Percentiles rank a stretch among this genome's conserved stretches.
phyloP scores from a whole-genome alignment of 2,329 filamentous ascomycete genomes.

The Malbranchea zuffiana region DNA sequence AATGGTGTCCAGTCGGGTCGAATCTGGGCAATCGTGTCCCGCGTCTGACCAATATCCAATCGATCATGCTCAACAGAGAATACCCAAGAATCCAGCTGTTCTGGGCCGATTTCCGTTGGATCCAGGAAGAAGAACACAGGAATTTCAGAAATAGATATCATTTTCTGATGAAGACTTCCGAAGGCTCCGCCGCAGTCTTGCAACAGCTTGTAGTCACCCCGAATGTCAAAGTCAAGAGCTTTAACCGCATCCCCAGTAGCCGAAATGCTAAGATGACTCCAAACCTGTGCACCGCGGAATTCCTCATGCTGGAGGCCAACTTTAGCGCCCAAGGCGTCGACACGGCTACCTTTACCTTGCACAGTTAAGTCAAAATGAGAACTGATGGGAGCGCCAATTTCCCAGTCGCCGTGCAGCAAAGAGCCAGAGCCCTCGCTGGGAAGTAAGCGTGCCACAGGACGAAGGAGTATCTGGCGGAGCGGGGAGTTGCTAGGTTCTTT shows the following conservation, averaged over 20 bases:
- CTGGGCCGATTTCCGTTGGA: conserved; percentile 39
- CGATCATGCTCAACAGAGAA: conserved; percentile 43
- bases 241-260: conserved; percentile 21
- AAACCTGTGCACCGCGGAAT: conserved; percentile 35
- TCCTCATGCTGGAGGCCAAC: conserved; percentile 32
- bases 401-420: conserved; percentile 34
- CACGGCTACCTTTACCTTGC: conserved; percentile 22
- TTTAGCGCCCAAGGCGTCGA: conserved; percentile 30
- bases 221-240: conserved; percentile 30
- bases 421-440: conserved; percentile 23
- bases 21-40: conserved; percentile 39
- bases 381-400: conserved; percentile 34
- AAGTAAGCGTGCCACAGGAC: conserved; percentile 40
- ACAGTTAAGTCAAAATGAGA: conserved; percentile 28
- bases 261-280: conserved; percentile 33
- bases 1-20: conserved; percentile 36
- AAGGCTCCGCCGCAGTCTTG: conserved; percentile 48
- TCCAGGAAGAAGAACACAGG: conserved; percentile 50
- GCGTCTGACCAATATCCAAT: conserved; percentile 37
- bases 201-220: conserved; percentile 42
- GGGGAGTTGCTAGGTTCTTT: conserved; percentile 30
- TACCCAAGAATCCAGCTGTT: conserved; percentile 44
- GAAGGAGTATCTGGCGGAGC: conserved; percentile 34
- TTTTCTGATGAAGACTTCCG: conserved; percentile 43
- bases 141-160: conserved; percentile 9